Evolutionary conservation across 352 stramenopile genomes (phyloP), one percentile per base, ranked within the genome.

Genomic region (Pythium vanterpoolii): DNA sequence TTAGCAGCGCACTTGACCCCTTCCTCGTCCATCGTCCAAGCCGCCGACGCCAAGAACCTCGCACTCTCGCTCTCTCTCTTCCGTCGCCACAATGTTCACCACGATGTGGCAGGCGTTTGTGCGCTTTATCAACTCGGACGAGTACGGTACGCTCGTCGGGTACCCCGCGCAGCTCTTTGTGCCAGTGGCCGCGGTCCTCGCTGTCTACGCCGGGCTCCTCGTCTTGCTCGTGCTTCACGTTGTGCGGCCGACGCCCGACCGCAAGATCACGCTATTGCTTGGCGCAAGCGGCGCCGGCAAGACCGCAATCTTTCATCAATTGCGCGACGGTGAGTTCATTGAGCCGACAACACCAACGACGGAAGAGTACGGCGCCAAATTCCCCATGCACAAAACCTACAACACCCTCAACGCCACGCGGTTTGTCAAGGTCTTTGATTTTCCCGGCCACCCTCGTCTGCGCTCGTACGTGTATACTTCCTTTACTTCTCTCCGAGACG

Each of bases 361-460:
- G 5, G 54, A 61, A 16, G 54, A 61, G 33, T 61, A 44, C n/a
- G 54, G 54, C 40, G 54, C 42, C 31, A 61, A 61, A 34, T 61
- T 61, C 34, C 54, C 54, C 43, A 61, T 61, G 43, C 23, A 36
- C 30, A 23, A 19, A n/a, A 24, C 5, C 10, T 61, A 39, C 54
- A 61, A 61, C 44, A 61, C 54, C n/a, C 16, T 52, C 54, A 36
- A 61, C 10, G 43, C 54, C 54, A 61, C 38, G 54, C 43, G 30
- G 19, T 61, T 61, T 23, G 31, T 61, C 54, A 61, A 50, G 44
- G 40, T 61, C 28, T 61, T 61, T 52, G 54, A 61, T 34, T 54
- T 61, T 38, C 54, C 54, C 2, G 54, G 54, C 31, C 54, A 61
- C 44, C 30, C 26, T 13, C 54, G 54, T 10, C 44, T 61, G 19